Evolutionary conservation across 345 rosid genomes (phyloP).

Genomic region (Salix dunnii): DNA sequence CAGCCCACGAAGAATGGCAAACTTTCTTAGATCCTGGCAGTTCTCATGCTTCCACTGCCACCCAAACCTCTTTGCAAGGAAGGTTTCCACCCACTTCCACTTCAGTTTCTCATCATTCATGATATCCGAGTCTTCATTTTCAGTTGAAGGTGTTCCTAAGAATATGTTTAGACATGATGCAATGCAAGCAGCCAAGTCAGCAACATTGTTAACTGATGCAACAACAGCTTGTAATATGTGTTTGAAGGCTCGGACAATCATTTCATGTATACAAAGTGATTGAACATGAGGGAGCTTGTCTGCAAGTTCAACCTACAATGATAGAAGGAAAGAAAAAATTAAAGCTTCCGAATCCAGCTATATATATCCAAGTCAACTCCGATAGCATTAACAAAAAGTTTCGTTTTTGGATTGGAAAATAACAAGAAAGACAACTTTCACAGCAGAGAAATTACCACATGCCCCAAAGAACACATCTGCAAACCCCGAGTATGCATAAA

Average conservation of each 20-base stretch:
- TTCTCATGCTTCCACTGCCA: conserved; percentile 31
- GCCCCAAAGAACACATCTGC: conserved; percentile 37
- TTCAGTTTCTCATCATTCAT: conserved; percentile 22
- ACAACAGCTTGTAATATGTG: conserved; percentile 35
- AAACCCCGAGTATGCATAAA: conserved; percentile 38
- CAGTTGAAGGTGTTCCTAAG: conserved; percentile 25
- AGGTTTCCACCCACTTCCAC: conserved; percentile 36
- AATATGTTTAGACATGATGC: conserved; percentile 32
- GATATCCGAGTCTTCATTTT: conserved; percentile 22
- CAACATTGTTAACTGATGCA: conserved; percentile 15
- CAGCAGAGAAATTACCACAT: conserved; percentile 22
- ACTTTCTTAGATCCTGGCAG: conserved; percentile 24
- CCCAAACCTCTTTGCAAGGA: conserved; percentile 28
- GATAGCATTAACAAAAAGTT: background rate
- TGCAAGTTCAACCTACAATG: conserved; percentile 32
- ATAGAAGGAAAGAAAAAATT: background rate
- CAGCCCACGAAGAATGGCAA: conserved; percentile 35
- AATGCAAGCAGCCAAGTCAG: conserved; percentile 27
- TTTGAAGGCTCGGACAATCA: conserved; percentile 34
- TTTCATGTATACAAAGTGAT: conserved; percentile 36
- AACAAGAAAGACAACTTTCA: background rate
- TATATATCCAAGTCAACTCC: background rate
- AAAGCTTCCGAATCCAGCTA: conserved; percentile 5
- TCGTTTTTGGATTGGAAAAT: background rate
- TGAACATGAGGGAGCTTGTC: conserved; percentile 37